These are phyloP conservation scores for Protomyces lactucae-debilis DNA, from an alignment of 1,139 yeast genomes.

Conservation along the genomic window DNA sequence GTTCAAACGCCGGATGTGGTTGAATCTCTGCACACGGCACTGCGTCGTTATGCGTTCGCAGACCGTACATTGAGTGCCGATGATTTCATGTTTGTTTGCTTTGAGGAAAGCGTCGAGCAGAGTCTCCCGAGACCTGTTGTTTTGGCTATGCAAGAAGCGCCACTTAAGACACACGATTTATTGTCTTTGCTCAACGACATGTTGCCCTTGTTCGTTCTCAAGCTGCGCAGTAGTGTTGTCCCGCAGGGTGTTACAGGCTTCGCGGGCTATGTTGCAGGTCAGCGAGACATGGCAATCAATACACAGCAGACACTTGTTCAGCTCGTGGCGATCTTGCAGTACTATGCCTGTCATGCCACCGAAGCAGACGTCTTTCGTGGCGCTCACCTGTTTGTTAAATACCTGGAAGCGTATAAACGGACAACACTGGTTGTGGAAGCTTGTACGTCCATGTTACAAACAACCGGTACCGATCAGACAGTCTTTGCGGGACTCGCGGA, in stretches of 20 bases:
- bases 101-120: slow-evolving; percentile 6
- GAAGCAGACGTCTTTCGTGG: slow-evolving; percentile 3
- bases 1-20: neutral
- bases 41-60: neutral
- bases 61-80: slow-evolving; percentile 22
- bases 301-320: neutral
- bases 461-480: neutral
- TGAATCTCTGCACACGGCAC: neutral
- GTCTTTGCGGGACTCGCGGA: slow-evolving; percentile 1
- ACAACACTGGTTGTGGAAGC: neutral
- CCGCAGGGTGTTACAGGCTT: neutral
- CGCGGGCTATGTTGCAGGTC: slow-evolving; percentile 8
- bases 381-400: slow-evolving; percentile 4
- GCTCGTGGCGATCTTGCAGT: neutral
- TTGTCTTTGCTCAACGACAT: neutral
- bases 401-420: neutral
- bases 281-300: neutral
- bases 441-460: neutral
- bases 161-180: neutral
- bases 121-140: neutral
- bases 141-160: neutral
- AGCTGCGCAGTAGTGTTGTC: neutral
- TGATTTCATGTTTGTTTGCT: slow-evolving; percentile 8
- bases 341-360: slow-evolving; percentile 1
- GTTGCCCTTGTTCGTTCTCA: neutral